Evolutionary conservation across 352 stramenopile species (phyloP).

Genomic region (Peronospora farinosa): DNA sequence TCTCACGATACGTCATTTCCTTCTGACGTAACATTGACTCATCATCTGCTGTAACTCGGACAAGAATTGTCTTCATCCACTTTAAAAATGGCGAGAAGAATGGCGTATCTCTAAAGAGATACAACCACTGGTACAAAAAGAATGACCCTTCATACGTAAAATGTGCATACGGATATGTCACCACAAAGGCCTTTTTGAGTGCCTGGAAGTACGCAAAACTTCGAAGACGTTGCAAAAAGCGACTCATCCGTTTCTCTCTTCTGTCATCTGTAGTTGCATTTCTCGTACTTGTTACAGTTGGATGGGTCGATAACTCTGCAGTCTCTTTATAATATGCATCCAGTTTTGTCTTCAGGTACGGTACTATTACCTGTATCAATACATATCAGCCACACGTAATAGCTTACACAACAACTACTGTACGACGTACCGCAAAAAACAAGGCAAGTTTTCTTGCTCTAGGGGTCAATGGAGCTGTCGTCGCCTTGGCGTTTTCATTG

Average conservation of each 20-base stretch:
- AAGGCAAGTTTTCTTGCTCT: conserved; percentile 46
- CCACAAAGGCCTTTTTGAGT: conserved; percentile 57
- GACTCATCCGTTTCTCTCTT: conserved; percentile 17
- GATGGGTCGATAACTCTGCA: conserved; percentile 28
- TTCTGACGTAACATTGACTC: conserved; percentile 53
- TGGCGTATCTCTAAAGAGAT: conserved; percentile 77
- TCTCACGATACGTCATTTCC: conserved; percentile 45
- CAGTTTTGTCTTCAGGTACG: conserved; percentile 76
- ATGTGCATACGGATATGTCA: conserved; percentile 67
- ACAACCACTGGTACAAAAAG: conserved; percentile 84
- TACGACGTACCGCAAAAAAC: conserved; percentile 43
- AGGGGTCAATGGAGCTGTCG: conserved; percentile 38
- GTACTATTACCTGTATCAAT: conserved; percentile 45
- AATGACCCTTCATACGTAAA: conserved; percentile 76
- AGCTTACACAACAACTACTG: not conserved
- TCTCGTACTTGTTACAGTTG: not conserved
- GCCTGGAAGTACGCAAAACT: conserved; percentile 42
- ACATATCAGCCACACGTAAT: conserved; percentile 2
- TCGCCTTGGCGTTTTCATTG: conserved; percentile 2
- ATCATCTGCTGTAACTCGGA: conserved; percentile 63
- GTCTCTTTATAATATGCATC: conserved; percentile 55
- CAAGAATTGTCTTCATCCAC: conserved; percentile 64
- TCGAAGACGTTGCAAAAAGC: conserved; percentile 44
- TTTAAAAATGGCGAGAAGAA: conserved; percentile 79
- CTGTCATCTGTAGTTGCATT: not conserved